Evolutionary conservation across 1,284 basidiomycete genomes (phyloP), one percentile per base, ranked within the genome.

Genomic region (Exobasidium rhododendri): DNA sequence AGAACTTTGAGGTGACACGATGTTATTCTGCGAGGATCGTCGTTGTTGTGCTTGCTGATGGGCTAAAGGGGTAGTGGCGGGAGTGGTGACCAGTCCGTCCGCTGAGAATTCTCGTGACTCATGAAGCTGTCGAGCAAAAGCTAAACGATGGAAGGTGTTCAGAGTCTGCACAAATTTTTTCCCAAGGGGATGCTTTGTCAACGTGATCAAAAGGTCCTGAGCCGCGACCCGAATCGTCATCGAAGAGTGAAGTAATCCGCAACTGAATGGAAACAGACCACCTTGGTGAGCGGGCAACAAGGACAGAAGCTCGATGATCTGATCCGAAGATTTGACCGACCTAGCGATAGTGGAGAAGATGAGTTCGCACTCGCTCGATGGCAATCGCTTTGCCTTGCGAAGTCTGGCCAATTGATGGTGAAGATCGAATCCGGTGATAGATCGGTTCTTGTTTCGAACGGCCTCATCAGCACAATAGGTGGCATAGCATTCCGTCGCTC

Each of bases 141-240:
- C 89, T 63, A 91, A 89, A 0, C 92, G 87, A 75, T 96, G 91
- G 78, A 94, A 97, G 73, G 91, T 88, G 79, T 96, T 97, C 58
- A 98, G 85, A 7, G 85, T 82, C 74, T 90, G 87, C 28, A 97
- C 82, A 74, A 90, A 93, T 63, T 91, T 85, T 28, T 88, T 84
- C 0, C 94, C 94, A 65, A 94, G 86, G 5, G 63, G 40, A 40
- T 74, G 57, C 26, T 53, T 30, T 22, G 52, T 45, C 2, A 67
- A 64, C 7, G 61, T 44, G 7, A 57, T 51, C 28, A 65, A 65
- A 31, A 70, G 60, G 26, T 93, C 90, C 22, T 97, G 85, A 0
- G 90, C 88, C 17, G 86, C 83, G 31, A 91, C 88, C 32, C 92
- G 86, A 28, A 94, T 86, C 10, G 81, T 77, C 65, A 88, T 85